Base-by-base conservation (phyloP, 192 early-diverging fungal species). In the Oehlia diaphana region DNA sequence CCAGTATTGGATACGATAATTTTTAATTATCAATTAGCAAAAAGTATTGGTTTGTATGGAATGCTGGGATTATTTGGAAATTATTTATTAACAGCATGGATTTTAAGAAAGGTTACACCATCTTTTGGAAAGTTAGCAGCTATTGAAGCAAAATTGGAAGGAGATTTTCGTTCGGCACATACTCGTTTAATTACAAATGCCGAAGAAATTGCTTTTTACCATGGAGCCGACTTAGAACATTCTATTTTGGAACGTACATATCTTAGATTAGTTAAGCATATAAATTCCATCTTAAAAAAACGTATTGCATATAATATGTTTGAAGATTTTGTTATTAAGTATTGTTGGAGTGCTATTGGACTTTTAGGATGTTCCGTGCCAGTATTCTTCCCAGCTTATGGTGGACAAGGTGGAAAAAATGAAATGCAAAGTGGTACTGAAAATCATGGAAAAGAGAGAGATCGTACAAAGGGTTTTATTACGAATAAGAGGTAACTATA, bases 241-340 rank as follows among this genome's bases (percentile, higher is more conserved):
- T 88, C 88, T 26, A 92, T 95, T 77, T 88, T 98, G 64, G 89
- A 95, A 53, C 87, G 88, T 69, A 88, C 90, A 28, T 99, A 96
- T 83, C 82, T 84, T 75, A 82, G 87, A 7, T 87, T 99, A 35
- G 90, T 96, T 58, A 87, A 89, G 23, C 98, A 99, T 80, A 91
- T 98, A 85, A 95, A 95, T 83, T 90, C 89, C 42, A 91, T 96
- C 61, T 94, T 92, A 84, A 93, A 91, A 64, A 91, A 94, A 69
- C 91, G 96, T 64, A 95, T 99, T 63, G 92, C 93, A 62, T 95
- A 98, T 87, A 91, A 94, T 67, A 97, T 99, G 96, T 89, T 98
- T 82, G 90, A 88, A 83, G 97, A 98, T 81, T 96, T 97, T 86
- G 87, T 98, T 31, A 95, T 99, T 86, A 99, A 99, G 84, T 99